Conservation (phyloP, 306 rosid genomes). For the Trifolium pratense region DNA sequence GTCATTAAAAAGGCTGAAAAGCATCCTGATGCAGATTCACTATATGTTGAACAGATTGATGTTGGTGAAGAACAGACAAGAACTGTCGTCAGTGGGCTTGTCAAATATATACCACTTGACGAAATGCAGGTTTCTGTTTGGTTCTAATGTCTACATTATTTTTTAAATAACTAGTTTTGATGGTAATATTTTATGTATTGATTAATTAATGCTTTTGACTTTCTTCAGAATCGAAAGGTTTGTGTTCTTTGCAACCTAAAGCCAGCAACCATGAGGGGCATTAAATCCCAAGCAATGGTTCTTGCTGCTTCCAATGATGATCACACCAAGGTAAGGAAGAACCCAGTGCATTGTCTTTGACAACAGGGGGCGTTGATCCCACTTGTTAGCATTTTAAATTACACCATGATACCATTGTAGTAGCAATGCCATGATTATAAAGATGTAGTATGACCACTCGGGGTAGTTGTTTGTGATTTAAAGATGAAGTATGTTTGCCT, state of each 20-base stretch:
- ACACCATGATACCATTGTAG: neutral
- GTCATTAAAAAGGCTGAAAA: conserved; percentile 73
- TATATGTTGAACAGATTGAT: conserved; percentile 92
- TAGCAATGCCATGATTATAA: conserved; percentile 13
- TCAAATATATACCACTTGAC: conserved; percentile 80
- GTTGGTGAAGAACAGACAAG: conserved; percentile 83
- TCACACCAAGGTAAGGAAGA: conserved; percentile 60
- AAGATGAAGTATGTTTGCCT: conserved; percentile 1
- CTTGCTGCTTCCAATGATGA: conserved; percentile 85
- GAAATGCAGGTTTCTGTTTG: conserved; percentile 84
- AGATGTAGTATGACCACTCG: neutral
- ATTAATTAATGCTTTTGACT: conserved; percentile 32
- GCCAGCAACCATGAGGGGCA: conserved; percentile 85
- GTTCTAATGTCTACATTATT: conserved; percentile 20
- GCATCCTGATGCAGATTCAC: conserved; percentile 94
- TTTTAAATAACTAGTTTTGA: conserved; percentile 9
- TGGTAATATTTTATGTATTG: neutral
- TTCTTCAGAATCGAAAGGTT: conserved; percentile 83
- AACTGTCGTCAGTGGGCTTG: conserved; percentile 96
- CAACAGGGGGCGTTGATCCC: conserved; percentile 4
- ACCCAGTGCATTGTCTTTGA: conserved; percentile 24
- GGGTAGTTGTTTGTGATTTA: neutral
- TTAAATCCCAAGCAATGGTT: conserved; percentile 97
- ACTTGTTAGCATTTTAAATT: conserved; percentile 9
- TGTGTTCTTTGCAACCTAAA: conserved; percentile 94